Conservation (phyloP, 192 early-diverging fungal genomes). For the Fimicolochytrium jonesii region DNA sequence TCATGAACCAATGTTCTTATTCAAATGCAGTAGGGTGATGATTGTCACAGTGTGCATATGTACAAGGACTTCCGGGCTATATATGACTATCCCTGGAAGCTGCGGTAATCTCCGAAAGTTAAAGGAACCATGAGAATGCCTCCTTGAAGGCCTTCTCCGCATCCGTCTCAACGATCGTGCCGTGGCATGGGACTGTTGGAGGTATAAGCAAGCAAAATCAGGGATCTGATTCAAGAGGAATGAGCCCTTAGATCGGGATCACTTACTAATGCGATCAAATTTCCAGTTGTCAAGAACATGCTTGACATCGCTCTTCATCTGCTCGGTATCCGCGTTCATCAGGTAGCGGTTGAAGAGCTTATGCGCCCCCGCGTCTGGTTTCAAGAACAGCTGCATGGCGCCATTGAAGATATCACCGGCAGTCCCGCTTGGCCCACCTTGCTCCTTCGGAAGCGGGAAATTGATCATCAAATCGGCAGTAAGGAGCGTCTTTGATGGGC, state of each 20-base stretch:
- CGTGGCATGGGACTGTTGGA: slow-evolving; percentile 4
- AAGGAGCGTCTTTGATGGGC: slow-evolving; percentile 3
- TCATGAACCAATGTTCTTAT: too few relatives aligned
- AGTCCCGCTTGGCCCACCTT: slow-evolving; percentile 1
- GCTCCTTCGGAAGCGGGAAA: slow-evolving; percentile 12
- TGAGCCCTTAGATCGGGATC: background rate
- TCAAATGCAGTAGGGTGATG: too few relatives aligned
- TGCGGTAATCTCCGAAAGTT: background rate
- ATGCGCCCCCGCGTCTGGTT: background rate
- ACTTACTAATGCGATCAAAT: slow-evolving; percentile 3
- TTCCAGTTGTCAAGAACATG: slow-evolving; percentile 14
- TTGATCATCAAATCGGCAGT: slow-evolving; percentile 18
- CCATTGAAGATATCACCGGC: too few relatives aligned
- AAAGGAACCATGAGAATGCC: slow-evolving; percentile 12
- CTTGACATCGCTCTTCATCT: slow-evolving; percentile 10
- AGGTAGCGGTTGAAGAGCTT: slow-evolving; percentile 6
- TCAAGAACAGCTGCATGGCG: background rate
- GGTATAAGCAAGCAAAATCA: background rate
- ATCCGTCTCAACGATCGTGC: slow-evolving; percentile 6
- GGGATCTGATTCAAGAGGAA: background rate
- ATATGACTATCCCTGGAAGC: background rate
- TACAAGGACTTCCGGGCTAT: background rate
- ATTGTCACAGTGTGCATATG: background rate
- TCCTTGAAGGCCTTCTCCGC: slow-evolving; percentile 9
- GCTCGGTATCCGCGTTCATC: background rate